A percentile compares a stretch with the other conserved stretches of the same genome.
phyloP scores from a whole-genome alignment of 139 green algal genomes.

The Chlorella sp. region DNA sequence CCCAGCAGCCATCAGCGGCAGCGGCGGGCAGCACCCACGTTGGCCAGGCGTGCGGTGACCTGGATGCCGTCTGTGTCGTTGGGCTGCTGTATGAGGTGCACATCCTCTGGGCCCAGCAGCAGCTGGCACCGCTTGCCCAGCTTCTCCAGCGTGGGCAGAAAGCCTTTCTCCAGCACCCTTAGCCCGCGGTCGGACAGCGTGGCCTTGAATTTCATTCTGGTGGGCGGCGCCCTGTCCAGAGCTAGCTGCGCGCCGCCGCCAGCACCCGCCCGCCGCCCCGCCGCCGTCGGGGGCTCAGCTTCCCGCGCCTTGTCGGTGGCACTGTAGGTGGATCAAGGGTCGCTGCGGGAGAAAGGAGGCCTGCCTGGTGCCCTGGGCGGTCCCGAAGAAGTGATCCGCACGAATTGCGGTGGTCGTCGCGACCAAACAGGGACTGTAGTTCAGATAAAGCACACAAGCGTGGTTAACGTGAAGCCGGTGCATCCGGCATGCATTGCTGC shows the following conservation, averaged over 20 bases:
- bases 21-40: conserved; percentile 15
- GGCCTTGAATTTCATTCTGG: conserved; percentile 77
- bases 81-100: conserved; percentile 73
- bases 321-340: too few relatives aligned
- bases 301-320: too few relatives aligned
- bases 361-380: too few relatives aligned
- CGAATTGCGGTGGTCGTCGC: too few relatives aligned
- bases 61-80: conserved; percentile 75
- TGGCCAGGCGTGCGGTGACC: conserved; percentile 62
- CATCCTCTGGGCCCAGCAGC: conserved; percentile 64
- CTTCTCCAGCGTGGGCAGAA: conserved; percentile 84
- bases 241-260: neutral
- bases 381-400: too few relatives aligned
- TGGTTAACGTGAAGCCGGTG: too few relatives aligned
- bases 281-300: neutral
- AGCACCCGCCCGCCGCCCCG: neutral
- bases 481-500: too few relatives aligned
- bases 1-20: neutral
- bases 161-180: conserved; percentile 60
- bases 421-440: too few relatives aligned
- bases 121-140: conserved; percentile 80
- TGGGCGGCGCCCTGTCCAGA: neutral
- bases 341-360: too few relatives aligned
- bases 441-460: too few relatives aligned
- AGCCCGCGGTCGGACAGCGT: conserved; percentile 64